phyloP scores from a whole-genome alignment of 257 asterid species.

The Ligustrum vulgare region DNA sequence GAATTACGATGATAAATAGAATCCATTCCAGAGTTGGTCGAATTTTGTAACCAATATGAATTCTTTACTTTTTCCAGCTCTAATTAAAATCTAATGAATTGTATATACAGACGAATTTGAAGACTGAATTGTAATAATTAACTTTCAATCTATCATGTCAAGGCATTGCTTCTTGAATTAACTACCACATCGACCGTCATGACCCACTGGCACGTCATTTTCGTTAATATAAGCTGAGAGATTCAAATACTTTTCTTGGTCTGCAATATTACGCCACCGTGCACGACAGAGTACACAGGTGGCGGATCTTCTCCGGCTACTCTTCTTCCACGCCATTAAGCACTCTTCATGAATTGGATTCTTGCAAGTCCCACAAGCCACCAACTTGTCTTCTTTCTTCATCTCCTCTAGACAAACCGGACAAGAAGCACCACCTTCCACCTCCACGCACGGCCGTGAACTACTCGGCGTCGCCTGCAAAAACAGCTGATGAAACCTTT shows the following conservation, averaged over 20 bases:
- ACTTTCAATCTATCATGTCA: not conserved
- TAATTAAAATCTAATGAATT: not conserved
- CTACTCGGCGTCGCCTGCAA: conserved; percentile 31
- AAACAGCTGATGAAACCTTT: conserved; percentile 57
- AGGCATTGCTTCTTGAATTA: not conserved
- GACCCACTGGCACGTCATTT: conserved; percentile 45
- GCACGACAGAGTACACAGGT: conserved; percentile 96
- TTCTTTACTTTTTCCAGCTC: not conserved
- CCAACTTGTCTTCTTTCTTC: conserved; percentile 61
- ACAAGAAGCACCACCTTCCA: conserved; percentile 53
- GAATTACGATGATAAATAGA: not conserved
- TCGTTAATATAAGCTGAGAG: conserved; percentile 65
- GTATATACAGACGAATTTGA: not conserved
- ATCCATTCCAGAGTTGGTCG: not conserved
- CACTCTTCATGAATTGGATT: conserved; percentile 84
- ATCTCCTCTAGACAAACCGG: conserved; percentile 92
- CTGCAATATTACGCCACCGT: conserved; percentile 63
- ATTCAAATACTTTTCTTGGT: conserved; percentile 72
- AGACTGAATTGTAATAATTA: not conserved
- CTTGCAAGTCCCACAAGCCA: conserved; percentile 70
- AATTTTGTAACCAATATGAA: not conserved
- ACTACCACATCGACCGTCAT: conserved; percentile 37
- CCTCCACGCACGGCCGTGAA: conserved; percentile 23
- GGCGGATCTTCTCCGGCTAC: conserved; percentile 64
- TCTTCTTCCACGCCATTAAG: conserved; percentile 79